Evolutionary conservation across 306 rosid species (phyloP), one percentile per base, ranked within the genome.

Genomic region (Rosa chinensis): DNA sequence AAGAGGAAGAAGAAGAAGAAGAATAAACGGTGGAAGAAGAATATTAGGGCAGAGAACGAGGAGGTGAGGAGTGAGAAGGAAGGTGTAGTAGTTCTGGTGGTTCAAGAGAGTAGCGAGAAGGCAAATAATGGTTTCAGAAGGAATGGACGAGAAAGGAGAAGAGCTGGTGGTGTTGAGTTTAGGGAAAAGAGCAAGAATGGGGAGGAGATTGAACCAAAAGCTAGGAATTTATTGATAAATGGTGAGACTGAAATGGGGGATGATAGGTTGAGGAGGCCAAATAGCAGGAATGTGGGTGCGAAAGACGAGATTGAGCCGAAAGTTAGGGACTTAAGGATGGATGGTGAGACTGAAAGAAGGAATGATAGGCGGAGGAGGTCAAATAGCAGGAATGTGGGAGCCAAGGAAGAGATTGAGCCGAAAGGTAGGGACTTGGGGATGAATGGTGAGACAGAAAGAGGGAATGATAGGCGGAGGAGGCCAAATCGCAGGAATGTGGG

Each of bases 171-270:
- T 50, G 75, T 37, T 28, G 71, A 82, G 45, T 44, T 49, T 45
- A 59, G 70, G 77, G 53, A 69, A 32, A 45, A 74, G 71, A 21
- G 35, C 52, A 52, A 45, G 53, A 67, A 8, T 5, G 25, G 25
- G 50, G 80, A 17, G 77, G 79, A 85, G 42, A 55, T 69, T 79
- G 87, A 79, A 45, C 21, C 50, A 70, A 67, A 74, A 70, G 39
- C 83, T 63, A 56, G 77, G 83, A 86, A 5, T 73, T 78, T 81
- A 10, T n/a, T 67, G 0, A 20, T 76, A 47, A 53, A 75, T 11
- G n/a, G 72, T 23, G 56, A 59, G 18, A 32, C 28, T 44, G 78
- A 47, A 20, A 74, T 13, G 2, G 10, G 18, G 53, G 25, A 14
- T 40, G 68, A 14, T 56, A 5, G 17, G 53, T 9, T 74, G 68